Percentiles rank a stretch among this genome's conserved stretches.
Conservation (phyloP, 768 basidiomycete species). For the Holtermanniella nyarrowii region DNA sequence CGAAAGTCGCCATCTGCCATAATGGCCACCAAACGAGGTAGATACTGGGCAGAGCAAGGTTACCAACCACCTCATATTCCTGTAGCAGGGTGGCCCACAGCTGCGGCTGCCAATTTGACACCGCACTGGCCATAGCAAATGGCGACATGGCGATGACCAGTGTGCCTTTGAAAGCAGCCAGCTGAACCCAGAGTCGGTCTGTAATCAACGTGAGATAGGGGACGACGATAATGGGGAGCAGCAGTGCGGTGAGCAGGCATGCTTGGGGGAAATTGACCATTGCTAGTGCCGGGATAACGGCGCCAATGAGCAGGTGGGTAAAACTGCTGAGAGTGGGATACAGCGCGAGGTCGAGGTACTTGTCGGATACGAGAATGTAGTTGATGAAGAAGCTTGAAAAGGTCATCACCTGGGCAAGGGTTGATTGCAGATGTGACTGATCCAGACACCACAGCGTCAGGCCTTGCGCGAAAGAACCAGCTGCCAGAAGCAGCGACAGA, state of each 20-base stretch:
- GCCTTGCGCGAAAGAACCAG: conserved; percentile 9
- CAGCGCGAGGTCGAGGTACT: conserved; percentile 31
- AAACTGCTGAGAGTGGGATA: conserved; percentile 54
- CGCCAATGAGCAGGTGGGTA: conserved; percentile 73
- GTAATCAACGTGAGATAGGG: background rate
- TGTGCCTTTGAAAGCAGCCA: background rate
- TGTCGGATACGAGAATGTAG: background rate
- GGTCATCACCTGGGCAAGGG: background rate
- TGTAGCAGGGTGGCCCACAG: background rate
- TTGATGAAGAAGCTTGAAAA: conserved; percentile 6
- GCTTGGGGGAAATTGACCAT: conserved; percentile 91
- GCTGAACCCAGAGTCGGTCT: background rate
- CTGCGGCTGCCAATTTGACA: background rate
- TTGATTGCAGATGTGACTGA: conserved; percentile 10
- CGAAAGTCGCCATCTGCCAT: too few species aligned
- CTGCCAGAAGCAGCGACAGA: background rate
- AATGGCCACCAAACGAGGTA: background rate
- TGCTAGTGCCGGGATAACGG: conserved; percentile 71
- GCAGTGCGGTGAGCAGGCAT: conserved; percentile 53
- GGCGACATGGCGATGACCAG: background rate
- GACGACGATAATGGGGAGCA: conserved; percentile 28
- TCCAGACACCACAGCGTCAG: conserved; percentile 42
- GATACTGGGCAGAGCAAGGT: background rate
- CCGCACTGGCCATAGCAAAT: background rate
- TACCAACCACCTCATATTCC: background rate